phyloP scores from a whole-genome alignment of 306 rosid genomes.

The Citrullus amarus region DNA sequence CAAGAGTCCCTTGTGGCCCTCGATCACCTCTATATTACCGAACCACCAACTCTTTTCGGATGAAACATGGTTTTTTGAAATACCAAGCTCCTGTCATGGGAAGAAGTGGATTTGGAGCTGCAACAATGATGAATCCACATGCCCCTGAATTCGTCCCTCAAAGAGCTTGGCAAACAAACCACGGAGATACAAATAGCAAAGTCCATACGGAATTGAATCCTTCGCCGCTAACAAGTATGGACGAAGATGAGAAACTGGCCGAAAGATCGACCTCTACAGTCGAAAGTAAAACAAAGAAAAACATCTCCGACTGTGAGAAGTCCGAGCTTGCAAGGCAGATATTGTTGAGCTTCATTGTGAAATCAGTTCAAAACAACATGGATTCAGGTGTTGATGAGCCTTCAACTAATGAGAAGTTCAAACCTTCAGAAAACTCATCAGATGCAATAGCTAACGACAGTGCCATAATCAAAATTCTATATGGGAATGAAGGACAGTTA shows the following conservation, averaged over 20 bases:
- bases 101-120: slow-evolving; percentile 41
- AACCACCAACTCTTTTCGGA: slow-evolving; percentile 55
- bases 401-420: slow-evolving; percentile 15
- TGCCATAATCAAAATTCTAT: slow-evolving; percentile 55
- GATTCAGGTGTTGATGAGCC: slow-evolving; percentile 35
- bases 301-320: slow-evolving; percentile 51
- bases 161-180: slow-evolving; percentile 38
- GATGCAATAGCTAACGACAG: slow-evolving; percentile 69
- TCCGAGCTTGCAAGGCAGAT: slow-evolving; percentile 89
- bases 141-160: slow-evolving; percentile 90
- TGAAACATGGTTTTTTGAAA: slow-evolving; percentile 47
- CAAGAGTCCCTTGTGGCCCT: slow-evolving; percentile 85
- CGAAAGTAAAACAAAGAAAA: slow-evolving; percentile 23
- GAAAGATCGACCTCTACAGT: slow-evolving; percentile 9
- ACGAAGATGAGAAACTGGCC: slow-evolving; percentile 22
- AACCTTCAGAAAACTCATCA: slow-evolving; percentile 21
- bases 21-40: slow-evolving; percentile 68
- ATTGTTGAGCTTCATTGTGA: slow-evolving; percentile 73
- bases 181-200: slow-evolving; percentile 18
- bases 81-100: slow-evolving; percentile 27
- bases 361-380: slow-evolving; percentile 53
- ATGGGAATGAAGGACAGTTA: slow-evolving; percentile 44
- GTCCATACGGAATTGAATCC: slow-evolving; percentile 18
- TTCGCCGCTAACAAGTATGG: slow-evolving; percentile 6
- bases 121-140: slow-evolving; percentile 77